Evolutionary conservation across 2,329 filamentous ascomycete species (phyloP), one percentile per base, ranked within the genome.

Genomic region (Hymenoscyphus occultus): DNA sequence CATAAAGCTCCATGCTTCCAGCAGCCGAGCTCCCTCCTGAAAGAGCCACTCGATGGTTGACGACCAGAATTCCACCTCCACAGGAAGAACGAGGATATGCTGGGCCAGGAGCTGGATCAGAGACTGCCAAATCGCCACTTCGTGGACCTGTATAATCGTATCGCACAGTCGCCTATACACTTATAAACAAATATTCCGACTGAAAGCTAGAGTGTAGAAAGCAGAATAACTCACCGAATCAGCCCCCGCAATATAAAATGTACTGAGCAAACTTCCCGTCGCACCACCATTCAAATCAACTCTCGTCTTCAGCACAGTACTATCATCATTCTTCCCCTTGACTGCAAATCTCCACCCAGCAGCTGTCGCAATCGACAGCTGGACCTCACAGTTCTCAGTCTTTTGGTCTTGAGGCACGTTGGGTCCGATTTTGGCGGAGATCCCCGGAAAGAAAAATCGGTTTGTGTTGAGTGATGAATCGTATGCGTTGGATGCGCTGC

Each of bases 1-100:
- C 61, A 48, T 56, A 63, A 12, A 63, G 19, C 22, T 63, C 56
- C 39, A 63, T 59, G 19, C 56, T 35, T 28, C 61, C 61, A 22
- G 51, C 54, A 2, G 56, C 35, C 31, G 61, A 63, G 10, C 56
- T 28, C 9, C 56, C 56, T 22, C 19, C 45, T 14, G 56, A 31
- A 10, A 63, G 28, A 28, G 28, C 35, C 14, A 63, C 61, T 22
- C 56, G 32, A 16, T 56, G 56, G 31, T 63, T 42, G 32, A 63
- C 56, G n/a, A 48, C 48, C 40, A 63, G n/a, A 6, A 63, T 51
- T 13, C 61, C 61, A 5, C 61, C 61, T 3, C 61, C 61, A 19
- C 61, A 63, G 12, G 35, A n/a, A 22, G 61, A 63, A 14, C 22
- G 40, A 31, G 61, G 61, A 56, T 63, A 63, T 42, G 31, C 28